These are phyloP conservation scores for Mytilinidion resinicola DNA, from an alignment of 495 filamentous ascomycete species.

Conservation along the genomic window DNA sequence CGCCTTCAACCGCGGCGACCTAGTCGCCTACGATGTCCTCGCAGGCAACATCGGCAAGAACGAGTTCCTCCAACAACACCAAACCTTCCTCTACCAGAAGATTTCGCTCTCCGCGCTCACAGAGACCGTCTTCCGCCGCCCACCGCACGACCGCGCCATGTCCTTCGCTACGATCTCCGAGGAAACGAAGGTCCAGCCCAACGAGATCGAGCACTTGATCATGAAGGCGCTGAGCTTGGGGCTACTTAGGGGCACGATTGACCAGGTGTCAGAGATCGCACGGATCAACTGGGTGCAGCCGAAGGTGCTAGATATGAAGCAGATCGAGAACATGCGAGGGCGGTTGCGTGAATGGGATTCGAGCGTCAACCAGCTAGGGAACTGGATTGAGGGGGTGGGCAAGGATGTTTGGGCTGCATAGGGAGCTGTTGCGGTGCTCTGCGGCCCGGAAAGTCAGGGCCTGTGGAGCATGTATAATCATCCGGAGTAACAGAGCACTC, in stretches of 20 bases:
- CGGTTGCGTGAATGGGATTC: slow-evolving; percentile 88
- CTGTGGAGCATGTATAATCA: too few species aligned
- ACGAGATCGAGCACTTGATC: slow-evolving; percentile 94
- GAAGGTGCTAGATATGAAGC: slow-evolving; percentile 89
- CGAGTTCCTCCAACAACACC: slow-evolving; percentile 69
- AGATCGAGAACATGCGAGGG: slow-evolving; percentile 90
- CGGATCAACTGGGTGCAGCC: slow-evolving; percentile 99
- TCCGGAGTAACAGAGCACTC: too few species aligned
- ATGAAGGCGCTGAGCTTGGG: slow-evolving; percentile 97
- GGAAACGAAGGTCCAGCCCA: slow-evolving; percentile 84
- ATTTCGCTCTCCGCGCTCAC: slow-evolving; percentile 93
- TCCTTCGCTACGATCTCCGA: slow-evolving; percentile 77
- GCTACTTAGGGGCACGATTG: slow-evolving; percentile 83
- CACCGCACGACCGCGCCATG: slow-evolving; percentile 92
- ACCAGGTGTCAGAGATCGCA: slow-evolving; percentile 90
- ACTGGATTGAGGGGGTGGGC: slow-evolving; percentile 86
- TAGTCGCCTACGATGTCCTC: slow-evolving; percentile 76
- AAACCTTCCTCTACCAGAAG: slow-evolving; percentile 86
- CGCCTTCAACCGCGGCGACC: slow-evolving; percentile 93
- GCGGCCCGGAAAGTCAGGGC: too few species aligned
- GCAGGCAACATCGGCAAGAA: slow-evolving; percentile 70
- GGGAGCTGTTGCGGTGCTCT: not conserved
- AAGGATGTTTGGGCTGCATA: slow-evolving; percentile 88
- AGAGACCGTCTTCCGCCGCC: slow-evolving; percentile 91
- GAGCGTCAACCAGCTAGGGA: slow-evolving; percentile 87